A percentile compares a stretch with the other conserved stretches of the same genome.
Evolutionary conservation across 495 filamentous ascomycete genomes (phyloP).

Genomic region (Cryomyces minteri): DNA sequence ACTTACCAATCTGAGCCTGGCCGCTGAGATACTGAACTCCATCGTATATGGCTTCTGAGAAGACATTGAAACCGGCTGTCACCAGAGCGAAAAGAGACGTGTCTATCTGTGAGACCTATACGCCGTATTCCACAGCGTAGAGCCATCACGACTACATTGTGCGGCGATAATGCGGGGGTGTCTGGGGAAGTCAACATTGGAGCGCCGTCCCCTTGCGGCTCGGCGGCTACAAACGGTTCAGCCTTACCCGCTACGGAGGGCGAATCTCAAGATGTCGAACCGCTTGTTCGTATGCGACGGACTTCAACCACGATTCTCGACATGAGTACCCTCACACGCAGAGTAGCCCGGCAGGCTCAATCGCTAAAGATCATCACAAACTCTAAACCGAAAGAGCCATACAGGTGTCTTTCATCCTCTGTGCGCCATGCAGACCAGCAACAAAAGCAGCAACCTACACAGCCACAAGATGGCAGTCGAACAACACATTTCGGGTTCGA

Average conservation of each 20-base stretch:
- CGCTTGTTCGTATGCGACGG: no score
- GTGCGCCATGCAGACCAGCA: conserved; percentile 24
- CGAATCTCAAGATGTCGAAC: no score
- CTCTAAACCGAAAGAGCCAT: conserved; percentile 10
- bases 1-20: conserved; percentile 46
- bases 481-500: conserved; percentile 93
- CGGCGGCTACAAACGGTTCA: no score
- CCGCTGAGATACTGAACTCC: conserved; percentile 46
- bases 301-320: no score
- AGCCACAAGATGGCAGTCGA: conserved; percentile 23
- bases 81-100: no score
- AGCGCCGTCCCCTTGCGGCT: no score
- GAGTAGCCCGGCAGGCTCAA: no score
- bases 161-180: no score
- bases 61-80: not conserved
- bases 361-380: no score
- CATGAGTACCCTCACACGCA: no score
- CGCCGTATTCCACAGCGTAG: not conserved
- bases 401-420: conserved; percentile 38
- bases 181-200: no score
- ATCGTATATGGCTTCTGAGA: conserved; percentile 17
- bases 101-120: not conserved
- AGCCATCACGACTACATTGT: not conserved
- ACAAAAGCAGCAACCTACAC: conserved; percentile 6
- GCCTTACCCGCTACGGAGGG: no score